phyloP scores from a whole-genome alignment of 1,139 yeast genomes.

The Geotrichum fermentans region DNA sequence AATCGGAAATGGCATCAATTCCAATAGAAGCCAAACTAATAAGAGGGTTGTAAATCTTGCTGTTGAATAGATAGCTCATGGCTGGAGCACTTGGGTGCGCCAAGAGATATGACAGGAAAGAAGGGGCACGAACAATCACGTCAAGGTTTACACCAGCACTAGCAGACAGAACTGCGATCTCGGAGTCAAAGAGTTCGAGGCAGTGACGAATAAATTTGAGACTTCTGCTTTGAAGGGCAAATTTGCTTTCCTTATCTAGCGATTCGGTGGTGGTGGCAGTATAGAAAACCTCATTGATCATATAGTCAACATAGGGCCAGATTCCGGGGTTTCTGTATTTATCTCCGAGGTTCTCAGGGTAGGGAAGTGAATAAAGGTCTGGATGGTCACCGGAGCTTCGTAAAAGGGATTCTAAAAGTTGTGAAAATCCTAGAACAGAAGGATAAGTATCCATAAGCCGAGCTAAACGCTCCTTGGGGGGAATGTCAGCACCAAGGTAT shows the following conservation, averaged over 20 bases:
- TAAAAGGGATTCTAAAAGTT: slow-evolving; percentile 45
- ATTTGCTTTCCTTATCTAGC: slow-evolving; percentile 37
- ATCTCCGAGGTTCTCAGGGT: slow-evolving; percentile 61
- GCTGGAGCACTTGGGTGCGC: slow-evolving; percentile 68
- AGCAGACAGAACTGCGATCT: slow-evolving; percentile 44
- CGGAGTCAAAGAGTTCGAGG: slow-evolving; percentile 60
- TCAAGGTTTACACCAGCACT: slow-evolving; percentile 51
- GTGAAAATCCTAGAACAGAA: slow-evolving; percentile 57
- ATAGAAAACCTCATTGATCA: slow-evolving; percentile 61
- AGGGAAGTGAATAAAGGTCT: slow-evolving; percentile 42
- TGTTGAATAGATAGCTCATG: slow-evolving; percentile 58
- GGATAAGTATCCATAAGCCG: slow-evolving; percentile 31
- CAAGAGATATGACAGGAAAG: slow-evolving; percentile 41
- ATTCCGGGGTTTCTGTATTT: slow-evolving; percentile 62
- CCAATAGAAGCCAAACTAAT: slow-evolving; percentile 55
- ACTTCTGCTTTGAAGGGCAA: slow-evolving; percentile 50
- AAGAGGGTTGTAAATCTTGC: slow-evolving; percentile 51
- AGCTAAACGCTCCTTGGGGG: slow-evolving; percentile 33
- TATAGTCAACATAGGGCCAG: slow-evolving; percentile 75
- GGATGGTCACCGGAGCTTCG: slow-evolving; percentile 25
- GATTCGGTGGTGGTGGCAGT: slow-evolving; percentile 37
- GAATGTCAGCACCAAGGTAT: slow-evolving; percentile 25
- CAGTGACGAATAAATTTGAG: slow-evolving; percentile 51
- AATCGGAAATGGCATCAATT: slow-evolving; percentile 48
- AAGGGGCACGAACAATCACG: slow-evolving; percentile 42